Conservation (phyloP, 176 grass and related monocot species). For the Phoenix dactylifera region DNA sequence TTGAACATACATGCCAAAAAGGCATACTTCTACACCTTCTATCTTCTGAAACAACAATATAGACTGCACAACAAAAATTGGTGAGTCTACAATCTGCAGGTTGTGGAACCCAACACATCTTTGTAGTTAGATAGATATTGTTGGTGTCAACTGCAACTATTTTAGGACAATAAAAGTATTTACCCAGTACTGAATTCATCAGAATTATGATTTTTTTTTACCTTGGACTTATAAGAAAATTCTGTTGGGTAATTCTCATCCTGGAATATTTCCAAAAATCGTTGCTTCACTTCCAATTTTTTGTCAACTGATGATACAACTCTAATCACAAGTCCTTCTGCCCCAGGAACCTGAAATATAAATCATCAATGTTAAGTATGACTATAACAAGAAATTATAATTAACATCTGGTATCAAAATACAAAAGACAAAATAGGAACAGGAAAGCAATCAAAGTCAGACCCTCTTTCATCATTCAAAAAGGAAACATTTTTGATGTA, state of each 20-base stretch:
- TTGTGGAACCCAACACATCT: too few relatives aligned
- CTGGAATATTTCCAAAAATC: slow-evolving; percentile 97
- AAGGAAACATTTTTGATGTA: too few relatives aligned
- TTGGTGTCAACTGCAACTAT: too few relatives aligned
- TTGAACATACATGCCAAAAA: slow-evolving; percentile 99
- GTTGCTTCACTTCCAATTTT: slow-evolving; percentile 96
- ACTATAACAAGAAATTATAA: not conserved
- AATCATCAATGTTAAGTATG: slow-evolving; percentile 2
- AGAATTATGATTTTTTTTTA: slow-evolving; percentile 9
- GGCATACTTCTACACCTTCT: slow-evolving; percentile 99
- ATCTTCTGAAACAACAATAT: slow-evolving; percentile 99
- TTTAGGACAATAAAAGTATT: too few relatives aligned
- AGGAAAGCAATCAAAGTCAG: too few relatives aligned
- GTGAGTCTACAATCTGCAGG: not conserved
- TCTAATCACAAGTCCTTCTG: slow-evolving; percentile 94
- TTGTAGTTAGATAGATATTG: too few relatives aligned
- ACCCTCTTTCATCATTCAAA: too few relatives aligned
- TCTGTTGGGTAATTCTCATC: slow-evolving; percentile 97
- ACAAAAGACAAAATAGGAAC: too few relatives aligned
- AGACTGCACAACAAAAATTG: slow-evolving; percentile 54
- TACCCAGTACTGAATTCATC: too few relatives aligned
- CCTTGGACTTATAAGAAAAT: slow-evolving; percentile 99
- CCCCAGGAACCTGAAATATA: slow-evolving; percentile 69
- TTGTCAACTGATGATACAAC: slow-evolving; percentile 99
- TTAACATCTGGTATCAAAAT: too few relatives aligned